phyloP scores from a whole-genome alignment of 2,329 filamentous ascomycete genomes.

The Diaporthe destruens region DNA sequence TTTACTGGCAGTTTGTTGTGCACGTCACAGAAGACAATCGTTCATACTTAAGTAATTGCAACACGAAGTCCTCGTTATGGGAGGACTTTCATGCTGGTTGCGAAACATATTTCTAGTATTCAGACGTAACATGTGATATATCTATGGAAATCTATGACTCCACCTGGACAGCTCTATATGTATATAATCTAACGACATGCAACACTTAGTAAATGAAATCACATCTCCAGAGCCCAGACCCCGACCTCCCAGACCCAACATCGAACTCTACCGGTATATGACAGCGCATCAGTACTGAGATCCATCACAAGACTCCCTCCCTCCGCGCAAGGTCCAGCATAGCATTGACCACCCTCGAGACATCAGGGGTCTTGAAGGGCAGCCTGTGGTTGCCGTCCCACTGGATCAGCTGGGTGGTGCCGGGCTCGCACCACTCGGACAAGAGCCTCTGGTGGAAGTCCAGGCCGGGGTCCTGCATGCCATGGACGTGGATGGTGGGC shows the following conservation, averaged over 20 bases:
- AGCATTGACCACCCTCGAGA: slow-evolving; percentile 65
- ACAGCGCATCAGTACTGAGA: neutral
- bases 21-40: neutral
- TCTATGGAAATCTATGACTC: slow-evolving; percentile 1
- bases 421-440: slow-evolving; percentile 69
- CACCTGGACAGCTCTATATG: neutral
- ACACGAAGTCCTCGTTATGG: too few species aligned
- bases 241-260: neutral
- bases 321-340: slow-evolving; percentile 12
- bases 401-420: slow-evolving; percentile 70
- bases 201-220: neutral
- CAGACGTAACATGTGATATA: neutral
- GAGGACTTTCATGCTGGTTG: too few species aligned
- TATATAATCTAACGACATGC: neutral
- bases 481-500: slow-evolving; percentile 78
- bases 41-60: too few species aligned
- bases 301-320: neutral
- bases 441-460: slow-evolving; percentile 68
- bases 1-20: too few species aligned
- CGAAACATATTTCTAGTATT: neutral
- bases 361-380: slow-evolving; percentile 76
- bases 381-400: slow-evolving; percentile 82
- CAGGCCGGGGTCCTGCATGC: slow-evolving; percentile 70
- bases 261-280: neutral
- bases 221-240: neutral